These are phyloP conservation scores for Aspergillus sp. DNA, from an alignment of 2,329 filamentous ascomycete species.

Conservation along the genomic window DNA sequence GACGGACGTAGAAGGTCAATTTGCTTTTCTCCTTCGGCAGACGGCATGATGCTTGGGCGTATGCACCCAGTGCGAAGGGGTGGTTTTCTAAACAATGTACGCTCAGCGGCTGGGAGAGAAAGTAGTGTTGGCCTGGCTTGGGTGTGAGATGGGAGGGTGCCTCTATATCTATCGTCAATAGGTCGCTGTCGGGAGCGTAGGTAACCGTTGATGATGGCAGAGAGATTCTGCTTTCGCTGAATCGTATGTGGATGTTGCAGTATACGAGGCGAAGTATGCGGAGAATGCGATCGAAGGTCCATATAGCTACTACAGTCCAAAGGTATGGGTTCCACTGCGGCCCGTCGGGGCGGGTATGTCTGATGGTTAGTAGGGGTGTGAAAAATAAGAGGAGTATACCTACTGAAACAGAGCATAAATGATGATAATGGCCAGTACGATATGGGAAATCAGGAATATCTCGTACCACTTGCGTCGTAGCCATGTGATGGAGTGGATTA, in stretches of 20 bases:
- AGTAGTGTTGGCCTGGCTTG: constrained; percentile 48
- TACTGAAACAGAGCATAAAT: constrained; percentile 44
- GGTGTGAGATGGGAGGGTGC: not conserved
- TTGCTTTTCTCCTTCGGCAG: constrained; percentile 17
- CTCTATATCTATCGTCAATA: not conserved
- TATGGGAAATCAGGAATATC: constrained; percentile 42
- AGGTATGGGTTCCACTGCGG: constrained; percentile 51
- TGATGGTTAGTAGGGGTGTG: constrained; percentile 6
- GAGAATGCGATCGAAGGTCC: constrained; percentile 47
- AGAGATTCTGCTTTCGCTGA: not conserved
- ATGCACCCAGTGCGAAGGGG: constrained; percentile 45
- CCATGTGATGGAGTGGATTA: constrained; percentile 6
- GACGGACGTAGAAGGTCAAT: constrained; percentile 20
- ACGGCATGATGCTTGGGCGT: not conserved
- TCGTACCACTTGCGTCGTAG: constrained; percentile 42
- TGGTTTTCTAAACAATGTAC: constrained; percentile 51
- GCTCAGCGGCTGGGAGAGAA: constrained; percentile 46
- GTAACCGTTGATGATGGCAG: not conserved
- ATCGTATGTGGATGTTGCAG: constrained; percentile 39
- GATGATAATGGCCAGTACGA: constrained; percentile 39
- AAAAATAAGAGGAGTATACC: fast-evolving
- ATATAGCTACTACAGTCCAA: constrained; percentile 52
- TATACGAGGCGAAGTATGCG: constrained; percentile 35
- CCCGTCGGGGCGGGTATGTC: constrained; percentile 49
- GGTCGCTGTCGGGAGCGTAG: not conserved